These are phyloP conservation scores for Asterella californica DNA, from an alignment of 225 moss, liverwort and hornwort species.

Conservation along the genomic window DNA sequence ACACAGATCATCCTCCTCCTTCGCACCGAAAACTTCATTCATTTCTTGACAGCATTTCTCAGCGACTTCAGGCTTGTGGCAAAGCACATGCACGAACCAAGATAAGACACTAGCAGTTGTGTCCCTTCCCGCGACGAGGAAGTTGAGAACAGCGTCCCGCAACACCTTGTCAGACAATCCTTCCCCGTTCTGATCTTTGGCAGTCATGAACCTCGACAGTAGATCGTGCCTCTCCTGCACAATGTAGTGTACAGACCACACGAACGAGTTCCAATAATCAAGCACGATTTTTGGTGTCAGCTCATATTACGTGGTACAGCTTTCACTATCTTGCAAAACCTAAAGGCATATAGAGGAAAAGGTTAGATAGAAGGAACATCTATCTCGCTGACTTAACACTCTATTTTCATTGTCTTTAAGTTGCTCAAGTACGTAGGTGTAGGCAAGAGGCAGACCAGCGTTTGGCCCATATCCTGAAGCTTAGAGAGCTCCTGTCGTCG, in stretches of 20 bases:
- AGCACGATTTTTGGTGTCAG: not conserved
- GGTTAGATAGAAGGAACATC: not conserved
- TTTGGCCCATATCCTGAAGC: not conserved
- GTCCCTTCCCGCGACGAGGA: constrained; percentile 54
- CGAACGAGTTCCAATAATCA: not conserved
- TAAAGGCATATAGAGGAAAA: not conserved
- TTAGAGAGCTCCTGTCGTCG: constrained; percentile 33
- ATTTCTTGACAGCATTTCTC: constrained; percentile 4
- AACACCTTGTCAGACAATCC: constrained; percentile 51
- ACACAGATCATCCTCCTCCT: not conserved
- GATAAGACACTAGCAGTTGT: constrained; percentile 58
- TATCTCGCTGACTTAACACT: not conserved
- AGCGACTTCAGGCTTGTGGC: constrained; percentile 32
- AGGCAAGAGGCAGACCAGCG: not conserved
- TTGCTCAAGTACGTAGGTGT: no score
- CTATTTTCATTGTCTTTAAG: no score
- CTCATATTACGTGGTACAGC: no score
- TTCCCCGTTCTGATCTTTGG: constrained; percentile 34
- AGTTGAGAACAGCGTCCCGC: constrained; percentile 53
- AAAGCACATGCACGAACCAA: constrained; percentile 53
- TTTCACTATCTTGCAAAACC: not conserved
- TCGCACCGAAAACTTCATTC: constrained; percentile 10
- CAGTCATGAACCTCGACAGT: constrained; percentile 47
- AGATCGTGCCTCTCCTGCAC: constrained; percentile 44
- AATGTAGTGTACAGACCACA: not conserved